Conservation (phyloP, 345 rosid genomes). For the Chamaenerion angustifolium region DNA sequence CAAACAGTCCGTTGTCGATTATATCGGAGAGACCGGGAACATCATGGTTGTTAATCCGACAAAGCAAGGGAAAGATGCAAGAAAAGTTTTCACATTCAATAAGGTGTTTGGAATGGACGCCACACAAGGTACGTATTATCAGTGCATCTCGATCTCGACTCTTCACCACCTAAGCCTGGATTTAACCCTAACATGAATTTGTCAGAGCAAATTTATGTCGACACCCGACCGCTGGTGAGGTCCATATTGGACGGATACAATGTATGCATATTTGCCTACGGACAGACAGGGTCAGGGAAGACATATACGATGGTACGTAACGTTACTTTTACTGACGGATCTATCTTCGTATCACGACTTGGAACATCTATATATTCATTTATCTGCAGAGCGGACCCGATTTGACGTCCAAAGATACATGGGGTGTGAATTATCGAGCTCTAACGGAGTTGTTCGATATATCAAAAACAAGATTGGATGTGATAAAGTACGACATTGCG, state of each 20-base stretch:
- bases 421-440: conserved; percentile 98
- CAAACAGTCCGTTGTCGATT: conserved; percentile 63
- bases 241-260: conserved; percentile 90
- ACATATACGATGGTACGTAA: conserved; percentile 84
- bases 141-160: conserved; percentile 1
- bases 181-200: conserved; percentile 1
- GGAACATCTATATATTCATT: neutral
- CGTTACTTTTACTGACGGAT: neutral
- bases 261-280: conserved; percentile 95
- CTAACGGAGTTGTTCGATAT: conserved; percentile 69
- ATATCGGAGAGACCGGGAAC: conserved; percentile 91
- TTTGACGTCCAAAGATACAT: conserved; percentile 49
- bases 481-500: conserved; percentile 66
- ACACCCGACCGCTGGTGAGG: conserved; percentile 72
- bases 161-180: neutral
- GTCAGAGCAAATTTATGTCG: conserved; percentile 70
- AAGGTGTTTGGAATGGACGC: conserved; percentile 64
- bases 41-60: conserved; percentile 80
- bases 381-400: conserved; percentile 85
- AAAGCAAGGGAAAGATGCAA: conserved; percentile 79
- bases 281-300: conserved; percentile 99
- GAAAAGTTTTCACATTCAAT: conserved; percentile 76
- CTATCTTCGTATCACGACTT: neutral
- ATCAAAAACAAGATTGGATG: conserved; percentile 54
- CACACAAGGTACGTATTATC: conserved; percentile 76